Base-by-base conservation (phyloP, 2,329 filamentous ascomycete genomes). In the Beauveria asiatica region DNA sequence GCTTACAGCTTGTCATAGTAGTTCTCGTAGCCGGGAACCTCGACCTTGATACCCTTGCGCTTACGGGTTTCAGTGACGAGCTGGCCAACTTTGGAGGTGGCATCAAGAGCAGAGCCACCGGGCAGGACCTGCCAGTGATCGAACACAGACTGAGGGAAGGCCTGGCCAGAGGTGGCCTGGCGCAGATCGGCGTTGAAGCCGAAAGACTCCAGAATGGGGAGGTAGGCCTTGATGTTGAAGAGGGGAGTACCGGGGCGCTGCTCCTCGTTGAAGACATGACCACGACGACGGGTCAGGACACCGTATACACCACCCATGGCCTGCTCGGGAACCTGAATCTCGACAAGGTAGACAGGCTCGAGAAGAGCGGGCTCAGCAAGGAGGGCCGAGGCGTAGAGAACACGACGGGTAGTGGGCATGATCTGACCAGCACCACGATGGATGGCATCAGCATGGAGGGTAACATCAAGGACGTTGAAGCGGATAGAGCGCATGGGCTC, bases 261-360 rank as follows among this genome's bases (percentile, higher is more conserved):
- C 84, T 95, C 90, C 84, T 99, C 94, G 76, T 83, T 83, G 86
- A 97, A 97, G 80, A 99, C 94, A 87, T 97, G 93, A 85, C 94
- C 94, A 89, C 94, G 88, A 79, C 92, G 85, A 75, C 92, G 89
- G 80, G 92, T 97, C 72, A 99, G 90, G 75, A 97, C 92, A 88
- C 92, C 90, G 82, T 99, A 99, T 80, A 99, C 96, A 86, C 94
- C 94, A 85, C 94, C 94, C 94, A 99, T 97, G 76, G 94, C 93
- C 74, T 87, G 83, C 85, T 99, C 94, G 73, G 93, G 93, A 65
- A 99, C 94, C 83, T 97, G 92, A 79, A 99, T 99, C 80, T 99
- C 94, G 78, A 96, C 92, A 76, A 97, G 83, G 89, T 95, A 99
- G 80, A 99, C 90, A 74, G 94, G 94, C 86, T 99, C 94, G 71